Base-by-base conservation (phyloP, 129 eudicot species). In the Chrysanthemum makinoi region DNA sequence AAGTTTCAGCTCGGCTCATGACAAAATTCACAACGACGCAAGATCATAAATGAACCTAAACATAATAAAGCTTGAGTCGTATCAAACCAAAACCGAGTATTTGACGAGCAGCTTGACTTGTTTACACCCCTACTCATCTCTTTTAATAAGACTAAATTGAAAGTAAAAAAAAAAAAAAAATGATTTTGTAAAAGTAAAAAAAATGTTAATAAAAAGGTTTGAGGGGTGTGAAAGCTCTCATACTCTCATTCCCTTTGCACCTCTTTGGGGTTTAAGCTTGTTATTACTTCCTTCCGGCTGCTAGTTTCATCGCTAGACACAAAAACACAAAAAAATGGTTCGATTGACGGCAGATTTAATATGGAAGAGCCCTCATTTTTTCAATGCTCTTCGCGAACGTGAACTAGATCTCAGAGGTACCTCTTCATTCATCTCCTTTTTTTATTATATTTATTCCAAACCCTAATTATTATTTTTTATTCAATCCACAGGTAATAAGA, bases 311-410 rank as follows among this genome's bases (percentile, higher is more conserved):
- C 48, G 3, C 22, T 10, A 0, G 22, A 18, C 55, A 33, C 7
- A 33, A 0, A 6, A 65, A 24, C 17, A 14, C 47, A 17, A n/a
- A 65, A 54, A 49, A n/a, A 52, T 94, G 98, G 98, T 94, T 87
- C 79, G 98, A 69, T 65, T 94, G 19, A 94, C 89, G 14, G 99
- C 97, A 0, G 97, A 89, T 79, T 81, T 94, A 79, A 84, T 94
- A 5, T 94, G 99, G 99, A 90, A 94, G 72, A 89, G 99, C 83
- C 94, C 97, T 75, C 99, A 94, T 74, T 94, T 94, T 72, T 94
- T 94, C 87, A 94, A 94, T 30, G 96, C 97, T 82, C 82, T 94
- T 72, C 85, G 88, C 49, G 99, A 94, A 64, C 97, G 99, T 53
- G 99, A 94, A 76, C 57, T 94, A 4, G 99, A 94, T 88, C 99